A percentile compares a stretch with the other conserved stretches of the same genome.
phyloP scores from a whole-genome alignment of 768 basidiomycete species.

The Boletus sensibilis region DNA sequence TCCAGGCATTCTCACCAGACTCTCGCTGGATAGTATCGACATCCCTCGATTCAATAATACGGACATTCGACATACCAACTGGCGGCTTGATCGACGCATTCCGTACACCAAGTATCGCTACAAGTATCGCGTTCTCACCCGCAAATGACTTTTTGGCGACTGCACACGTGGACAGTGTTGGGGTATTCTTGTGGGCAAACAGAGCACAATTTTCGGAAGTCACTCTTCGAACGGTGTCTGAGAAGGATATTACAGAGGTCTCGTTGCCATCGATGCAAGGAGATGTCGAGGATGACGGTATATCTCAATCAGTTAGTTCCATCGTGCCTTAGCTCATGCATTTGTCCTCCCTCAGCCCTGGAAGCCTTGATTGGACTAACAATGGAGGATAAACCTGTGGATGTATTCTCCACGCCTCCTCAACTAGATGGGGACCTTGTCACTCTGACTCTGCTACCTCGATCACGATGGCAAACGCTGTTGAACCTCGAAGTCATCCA shows the following conservation, averaged over 20 bases:
- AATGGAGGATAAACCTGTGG: slow-evolving; percentile 56
- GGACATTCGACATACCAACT: slow-evolving; percentile 95
- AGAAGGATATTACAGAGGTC: slow-evolving; percentile 69
- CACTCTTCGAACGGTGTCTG: slow-evolving; percentile 73
- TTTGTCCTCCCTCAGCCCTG: slow-evolving; percentile 45
- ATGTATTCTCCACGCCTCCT: slow-evolving; percentile 81
- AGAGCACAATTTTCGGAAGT: slow-evolving; percentile 91
- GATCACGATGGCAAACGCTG: slow-evolving; percentile 95
- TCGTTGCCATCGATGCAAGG: slow-evolving; percentile 85
- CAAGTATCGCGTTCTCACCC: slow-evolving; percentile 89
- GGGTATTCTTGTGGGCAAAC: slow-evolving; percentile 97
- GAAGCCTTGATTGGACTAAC: slow-evolving; percentile 67
- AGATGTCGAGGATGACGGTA: slow-evolving; percentile 76
- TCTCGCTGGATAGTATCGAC: slow-evolving; percentile 90
- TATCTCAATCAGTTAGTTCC: slow-evolving; percentile 11
- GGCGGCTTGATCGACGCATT: slow-evolving; percentile 92
- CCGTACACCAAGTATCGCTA: slow-evolving; percentile 81
- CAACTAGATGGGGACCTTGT: slow-evolving; percentile 90
- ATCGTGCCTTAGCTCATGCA: slow-evolving; percentile 5
- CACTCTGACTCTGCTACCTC: slow-evolving; percentile 88
- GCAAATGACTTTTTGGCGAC: slow-evolving; percentile 96
- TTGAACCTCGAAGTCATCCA: slow-evolving; percentile 94
- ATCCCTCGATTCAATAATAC: slow-evolving; percentile 87
- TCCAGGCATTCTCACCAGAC: slow-evolving; percentile 89
- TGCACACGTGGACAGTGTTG: slow-evolving; percentile 90